Percentiles rank a stretch among this genome's conserved stretches.
Evolutionary conservation across 1,139 yeast species (phyloP).

Genomic region (Debaryomyces fabryi): DNA sequence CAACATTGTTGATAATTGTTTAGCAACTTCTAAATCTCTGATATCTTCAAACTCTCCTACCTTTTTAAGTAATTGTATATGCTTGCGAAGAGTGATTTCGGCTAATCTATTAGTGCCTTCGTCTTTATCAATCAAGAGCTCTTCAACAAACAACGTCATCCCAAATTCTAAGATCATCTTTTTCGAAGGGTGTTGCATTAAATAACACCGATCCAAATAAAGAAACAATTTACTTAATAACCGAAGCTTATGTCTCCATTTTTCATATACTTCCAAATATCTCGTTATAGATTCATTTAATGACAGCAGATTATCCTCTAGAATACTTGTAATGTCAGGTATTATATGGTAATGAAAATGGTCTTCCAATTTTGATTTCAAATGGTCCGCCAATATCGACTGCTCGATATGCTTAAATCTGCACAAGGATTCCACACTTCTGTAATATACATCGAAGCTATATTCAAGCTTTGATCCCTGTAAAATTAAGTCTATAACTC

Average conservation of each 20-base stretch:
- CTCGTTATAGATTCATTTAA: slow-evolving; percentile 11
- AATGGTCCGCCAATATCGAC: slow-evolving; percentile 25
- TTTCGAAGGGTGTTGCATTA: slow-evolving; percentile 33
- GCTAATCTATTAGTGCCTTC: slow-evolving; percentile 10
- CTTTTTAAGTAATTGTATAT: slow-evolving; percentile 15
- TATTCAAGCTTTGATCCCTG: slow-evolving; percentile 18
- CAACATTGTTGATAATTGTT: slow-evolving; percentile 22
- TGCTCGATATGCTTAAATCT: slow-evolving; percentile 37
- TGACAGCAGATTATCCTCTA: slow-evolving; percentile 3
- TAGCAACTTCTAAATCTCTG: slow-evolving; percentile 13
- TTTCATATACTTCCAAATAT: slow-evolving; percentile 22
- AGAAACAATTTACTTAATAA: slow-evolving; percentile 34
- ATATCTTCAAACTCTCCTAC: slow-evolving; percentile 11
- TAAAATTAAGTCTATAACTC: slow-evolving; percentile 26
- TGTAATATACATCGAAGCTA: slow-evolving; percentile 32
- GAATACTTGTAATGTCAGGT: slow-evolving; percentile 8
- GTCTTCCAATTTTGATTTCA: slow-evolving; percentile 24
- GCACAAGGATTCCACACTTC: slow-evolving; percentile 38
- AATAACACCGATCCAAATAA: slow-evolving; percentile 39
- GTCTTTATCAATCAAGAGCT: slow-evolving; percentile 17
- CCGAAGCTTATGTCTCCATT: slow-evolving; percentile 30
- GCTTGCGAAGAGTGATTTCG: slow-evolving; percentile 12
- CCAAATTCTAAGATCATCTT: slow-evolving; percentile 32
- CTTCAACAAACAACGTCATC: slow-evolving; percentile 21
- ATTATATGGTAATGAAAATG: slow-evolving; percentile 16